Conservation (phyloP, 1,284 basidiomycete genomes). For the Ustilago tritici region DNA sequence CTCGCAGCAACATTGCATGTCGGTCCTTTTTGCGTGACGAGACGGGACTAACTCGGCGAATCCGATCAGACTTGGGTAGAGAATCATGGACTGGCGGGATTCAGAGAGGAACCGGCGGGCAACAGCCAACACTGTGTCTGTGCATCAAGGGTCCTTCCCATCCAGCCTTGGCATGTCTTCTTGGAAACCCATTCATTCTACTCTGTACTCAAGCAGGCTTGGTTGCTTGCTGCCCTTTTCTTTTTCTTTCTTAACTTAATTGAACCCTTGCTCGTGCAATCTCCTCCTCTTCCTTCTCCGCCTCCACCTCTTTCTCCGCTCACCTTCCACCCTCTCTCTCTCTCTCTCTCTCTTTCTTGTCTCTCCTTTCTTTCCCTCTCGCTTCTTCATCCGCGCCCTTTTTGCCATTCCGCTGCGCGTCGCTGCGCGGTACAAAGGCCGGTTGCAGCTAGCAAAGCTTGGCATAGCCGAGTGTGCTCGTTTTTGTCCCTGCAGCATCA, state of each 20-base stretch:
- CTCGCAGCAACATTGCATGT: not conserved
- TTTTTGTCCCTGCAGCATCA: not conserved
- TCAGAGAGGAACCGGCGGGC: not conserved
- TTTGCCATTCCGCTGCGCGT: not conserved
- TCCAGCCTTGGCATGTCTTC: not conserved
- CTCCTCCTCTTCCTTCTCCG: not conserved
- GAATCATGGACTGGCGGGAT: not conserved
- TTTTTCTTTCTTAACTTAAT: not conserved
- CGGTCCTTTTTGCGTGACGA: not conserved
- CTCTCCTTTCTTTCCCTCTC: not conserved
- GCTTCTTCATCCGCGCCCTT: not conserved
- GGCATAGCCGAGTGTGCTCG: not conserved
- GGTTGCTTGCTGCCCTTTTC: not conserved
- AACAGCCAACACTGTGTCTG: not conserved
- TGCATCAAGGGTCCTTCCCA: not conserved
- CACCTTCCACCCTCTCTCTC: not conserved
- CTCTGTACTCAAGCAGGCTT: too few species aligned
- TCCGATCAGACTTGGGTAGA: not conserved
- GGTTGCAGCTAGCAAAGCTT: not conserved
- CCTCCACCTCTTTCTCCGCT: slow-evolving; percentile 3
- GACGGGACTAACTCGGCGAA: not conserved
- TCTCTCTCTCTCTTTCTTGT: not conserved
- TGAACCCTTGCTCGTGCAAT: not conserved
- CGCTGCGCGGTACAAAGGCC: not conserved
- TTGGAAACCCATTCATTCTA: not conserved